Conservation (phyloP, 73 alveolate species). For the Durusdinium trenchii region DNA sequence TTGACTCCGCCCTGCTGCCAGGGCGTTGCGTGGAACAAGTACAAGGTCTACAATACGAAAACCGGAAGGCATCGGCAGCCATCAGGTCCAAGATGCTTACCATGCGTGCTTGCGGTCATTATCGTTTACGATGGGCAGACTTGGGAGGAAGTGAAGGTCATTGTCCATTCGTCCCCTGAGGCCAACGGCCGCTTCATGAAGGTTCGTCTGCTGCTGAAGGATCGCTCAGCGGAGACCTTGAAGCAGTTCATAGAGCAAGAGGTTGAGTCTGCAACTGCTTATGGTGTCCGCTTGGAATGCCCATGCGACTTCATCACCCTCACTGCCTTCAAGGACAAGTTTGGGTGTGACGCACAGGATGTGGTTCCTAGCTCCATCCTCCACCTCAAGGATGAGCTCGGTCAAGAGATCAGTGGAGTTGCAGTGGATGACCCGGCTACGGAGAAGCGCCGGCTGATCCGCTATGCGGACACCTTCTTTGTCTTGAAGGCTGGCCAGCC, state of each 20-base stretch:
- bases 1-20: too few species aligned
- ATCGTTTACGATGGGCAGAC: background rate
- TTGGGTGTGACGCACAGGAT: background rate
- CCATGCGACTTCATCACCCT: background rate
- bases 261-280: background rate
- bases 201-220: background rate
- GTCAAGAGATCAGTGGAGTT: background rate
- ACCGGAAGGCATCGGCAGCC: background rate
- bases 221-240: background rate
- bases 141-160: background rate
- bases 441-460: too few species aligned
- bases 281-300: background rate
- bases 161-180: background rate
- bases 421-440: too few species aligned
- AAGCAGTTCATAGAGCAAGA: background rate
- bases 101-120: background rate
- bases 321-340: background rate
- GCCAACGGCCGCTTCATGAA: background rate
- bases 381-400: background rate
- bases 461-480: too few species aligned
- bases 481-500: too few species aligned
- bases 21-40: background rate
- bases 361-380: background rate
- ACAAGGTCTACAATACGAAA: background rate
- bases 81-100: background rate